Evolutionary conservation across 306 rosid species (phyloP), one percentile per base, ranked within the genome.

Genomic region (Dalbergia oliveri): DNA sequence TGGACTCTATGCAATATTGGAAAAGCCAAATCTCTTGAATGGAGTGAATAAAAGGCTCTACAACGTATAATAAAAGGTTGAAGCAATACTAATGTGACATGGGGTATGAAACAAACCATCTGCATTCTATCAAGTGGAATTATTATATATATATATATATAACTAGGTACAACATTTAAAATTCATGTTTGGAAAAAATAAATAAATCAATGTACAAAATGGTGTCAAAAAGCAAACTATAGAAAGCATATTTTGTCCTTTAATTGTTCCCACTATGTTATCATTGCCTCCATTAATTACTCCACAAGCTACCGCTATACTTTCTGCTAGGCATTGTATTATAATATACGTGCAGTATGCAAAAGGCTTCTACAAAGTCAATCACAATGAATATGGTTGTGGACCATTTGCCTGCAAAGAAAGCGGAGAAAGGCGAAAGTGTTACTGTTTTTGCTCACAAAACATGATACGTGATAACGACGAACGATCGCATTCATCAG

Each of bases 211-310:
- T 3, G 15, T 35, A 39, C 21, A 65, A 65, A 15, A 13, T 65
- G 44, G 53, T 59, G 75, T 82, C 80, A 75, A 81, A 84, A 93
- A 81, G 83, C 76, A 83, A 75, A 68, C 76, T 85, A 87, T 44
- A 71, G 81, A 84, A 88, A 91, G 88, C 79, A 89, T 79, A 84
- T 71, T 88, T 87, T 93, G 92, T 82, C 90, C 77, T 84, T 78
- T 84, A 89, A 90, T 84, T 89, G 88, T 83, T 83, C 84, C 81
- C n/a, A 23, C 6, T 35, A 35, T 14, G 63, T 69, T 51, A 84
- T 89, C 83, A 86, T 82, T 81, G 61, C 83, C 62, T 16, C 58
- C 79, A 76, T 71, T 58, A 64, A 72, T 81, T 82, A 80, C 59
- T 23, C 4, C 64, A 54, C 83, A 76, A 83, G 82, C 45, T 79